Evolutionary conservation across 2,329 filamentous ascomycete genomes (phyloP).

Genomic region (Madurella fahalii): DNA sequence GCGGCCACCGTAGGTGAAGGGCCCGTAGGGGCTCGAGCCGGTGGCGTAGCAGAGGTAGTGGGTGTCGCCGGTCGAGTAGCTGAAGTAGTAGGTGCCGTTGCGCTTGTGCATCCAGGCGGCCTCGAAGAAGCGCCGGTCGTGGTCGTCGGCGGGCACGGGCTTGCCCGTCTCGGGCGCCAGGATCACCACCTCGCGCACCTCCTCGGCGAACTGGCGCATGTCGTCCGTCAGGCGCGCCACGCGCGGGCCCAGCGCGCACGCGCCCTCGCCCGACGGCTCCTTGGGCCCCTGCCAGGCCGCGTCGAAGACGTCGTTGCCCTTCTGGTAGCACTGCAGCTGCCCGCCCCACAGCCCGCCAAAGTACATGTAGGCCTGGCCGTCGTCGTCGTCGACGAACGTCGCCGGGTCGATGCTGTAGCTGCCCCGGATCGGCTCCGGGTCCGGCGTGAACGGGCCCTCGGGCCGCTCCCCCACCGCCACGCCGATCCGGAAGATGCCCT

Average conservation of each 20-base stretch:
- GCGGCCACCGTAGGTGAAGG: conserved; percentile 67
- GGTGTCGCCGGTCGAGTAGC: conserved; percentile 73
- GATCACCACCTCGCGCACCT: conserved; percentile 59
- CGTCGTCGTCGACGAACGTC: conserved; percentile 65
- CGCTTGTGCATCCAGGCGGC: conserved; percentile 77
- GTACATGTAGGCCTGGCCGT: conserved; percentile 63
- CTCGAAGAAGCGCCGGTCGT: conserved; percentile 74
- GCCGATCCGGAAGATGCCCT: conserved; percentile 69
- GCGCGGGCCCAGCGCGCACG: conserved; percentile 59
- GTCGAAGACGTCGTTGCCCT: conserved; percentile 53
- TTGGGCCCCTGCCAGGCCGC: conserved; percentile 49
- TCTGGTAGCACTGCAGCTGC: conserved; percentile 71
- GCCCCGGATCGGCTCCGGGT: conserved; percentile 61
- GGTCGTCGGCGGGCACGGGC: conserved; percentile 61
- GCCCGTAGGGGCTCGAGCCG: conserved; percentile 60
- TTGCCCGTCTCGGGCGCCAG: conserved; percentile 57
- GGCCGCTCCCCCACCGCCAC: conserved; percentile 62
- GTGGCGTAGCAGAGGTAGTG: conserved; percentile 70
- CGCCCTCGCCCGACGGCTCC: conserved; percentile 55
- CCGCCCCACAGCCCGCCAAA: conserved; percentile 80
- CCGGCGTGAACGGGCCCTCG: conserved; percentile 65
- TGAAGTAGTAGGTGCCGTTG: conserved; percentile 67
- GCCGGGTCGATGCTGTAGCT: conserved; percentile 76
- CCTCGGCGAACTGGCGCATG: conserved; percentile 58
- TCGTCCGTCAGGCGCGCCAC: conserved; percentile 60